Conservation (phyloP, 768 basidiomycete genomes). For the Suillus occidentalis region DNA sequence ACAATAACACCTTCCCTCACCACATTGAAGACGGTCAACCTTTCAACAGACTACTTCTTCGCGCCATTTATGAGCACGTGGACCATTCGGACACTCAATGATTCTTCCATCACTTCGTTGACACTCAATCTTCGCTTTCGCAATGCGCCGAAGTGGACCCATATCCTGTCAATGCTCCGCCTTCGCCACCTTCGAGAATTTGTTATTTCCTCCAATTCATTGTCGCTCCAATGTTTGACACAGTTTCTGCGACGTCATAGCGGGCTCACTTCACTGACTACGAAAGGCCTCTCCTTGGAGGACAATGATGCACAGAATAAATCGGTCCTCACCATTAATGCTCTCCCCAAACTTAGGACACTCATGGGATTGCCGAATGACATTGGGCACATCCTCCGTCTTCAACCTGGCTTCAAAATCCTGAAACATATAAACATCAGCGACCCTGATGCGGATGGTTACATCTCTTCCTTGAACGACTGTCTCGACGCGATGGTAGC, state of each 20-base stretch:
- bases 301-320: not conserved
- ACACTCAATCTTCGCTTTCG: conserved; percentile 2
- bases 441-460: conserved; percentile 2
- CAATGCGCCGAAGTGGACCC: not conserved
- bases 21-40: not conserved
- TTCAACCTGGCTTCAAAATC: not conserved
- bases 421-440: not conserved
- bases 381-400: conserved; percentile 1
- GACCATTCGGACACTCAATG: conserved; percentile 3
- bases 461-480: conserved; percentile 1
- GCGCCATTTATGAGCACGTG: conserved; percentile 4
- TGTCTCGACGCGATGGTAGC: conserved; percentile 3
- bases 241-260: conserved; percentile 2
- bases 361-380: conserved; percentile 3
- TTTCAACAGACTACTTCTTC: conserved; percentile 4
- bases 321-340: not conserved
- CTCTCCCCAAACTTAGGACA: not conserved
- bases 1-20: not conserved
- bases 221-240: conserved; percentile 1
- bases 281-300: not conserved
- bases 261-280: conserved; percentile 2
- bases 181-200: conserved; percentile 5
- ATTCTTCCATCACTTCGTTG: conserved; percentile 2
- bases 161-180: conserved; percentile 2
- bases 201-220: conserved; percentile 2